Base-by-base conservation (phyloP, 2,329 filamentous ascomycete genomes). In the Talaromyces sp. region DNA sequence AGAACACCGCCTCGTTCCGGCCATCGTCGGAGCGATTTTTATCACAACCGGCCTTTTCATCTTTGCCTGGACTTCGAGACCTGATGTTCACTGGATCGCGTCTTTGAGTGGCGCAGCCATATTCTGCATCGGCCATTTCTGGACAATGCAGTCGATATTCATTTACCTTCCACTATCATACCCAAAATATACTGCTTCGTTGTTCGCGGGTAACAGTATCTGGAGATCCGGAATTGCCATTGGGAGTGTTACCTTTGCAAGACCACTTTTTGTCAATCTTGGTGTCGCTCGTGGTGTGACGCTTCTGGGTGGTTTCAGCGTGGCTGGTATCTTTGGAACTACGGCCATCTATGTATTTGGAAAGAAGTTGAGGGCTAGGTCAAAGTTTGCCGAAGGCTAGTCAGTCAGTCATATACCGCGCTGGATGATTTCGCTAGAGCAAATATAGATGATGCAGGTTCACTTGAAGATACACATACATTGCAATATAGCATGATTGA, bases 101-200 rank as follows among this genome's bases (percentile, higher is more conserved):
- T 72, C 67, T 6, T 73, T 77, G 0, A 73, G 81, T 27, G 81
- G 80, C 16, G 74, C 81, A 6, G 72, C 71, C 14, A 72, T 82
- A 66, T 81, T 79, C 70, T 73, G 71, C 1, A 71, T 72, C 3
- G 65, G 73, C 57, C 67, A 69, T 0, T 81, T 82, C 66, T 68
- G 80, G 58, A 68, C 81, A 16, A 74, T 82, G 68, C 80, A 82
- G 71, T 79, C 72, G 66, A 68, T 80, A 39, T 78, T 79, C 56
- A 67, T 78, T 24, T 79, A 80, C 60, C 71, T 80, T n/a, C 71
- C 75, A 0, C 50, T 73, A 2, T 71, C 70, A 8, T 78, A 78
- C 62, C 75, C 75, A 3, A 68, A 68, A 56, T 78, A 78, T 41
- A 70, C 73, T 3, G 75, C 73, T 2, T 74, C 72, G 47, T 67